Percentiles rank a stretch among this genome's conserved stretches.
Evolutionary conservation across 2,329 filamentous ascomycete species (phyloP).

Genomic region (Chaetomium strumarium): DNA sequence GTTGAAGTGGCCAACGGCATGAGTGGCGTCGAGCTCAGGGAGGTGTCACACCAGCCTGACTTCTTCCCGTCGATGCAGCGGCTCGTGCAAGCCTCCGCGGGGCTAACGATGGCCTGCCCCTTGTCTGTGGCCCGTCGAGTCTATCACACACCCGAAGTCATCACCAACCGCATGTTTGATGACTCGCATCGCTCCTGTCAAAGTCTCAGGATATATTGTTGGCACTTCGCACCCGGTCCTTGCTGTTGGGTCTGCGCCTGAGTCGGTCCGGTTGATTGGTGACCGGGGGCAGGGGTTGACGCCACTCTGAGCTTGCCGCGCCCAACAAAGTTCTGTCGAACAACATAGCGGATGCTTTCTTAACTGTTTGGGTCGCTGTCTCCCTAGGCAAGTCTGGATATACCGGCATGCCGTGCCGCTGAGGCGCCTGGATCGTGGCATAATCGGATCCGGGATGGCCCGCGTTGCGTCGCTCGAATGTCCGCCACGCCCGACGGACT

Average conservation of each 20-base stretch:
- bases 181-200: not conserved
- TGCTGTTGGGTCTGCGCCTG: not conserved
- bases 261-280: slow-evolving; percentile 6
- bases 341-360: not conserved
- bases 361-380: not conserved
- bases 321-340: not conserved
- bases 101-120: not conserved
- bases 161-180: slow-evolving; percentile 5
- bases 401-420: not conserved
- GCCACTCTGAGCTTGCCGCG: not conserved
- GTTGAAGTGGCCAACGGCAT: slow-evolving; percentile 4
- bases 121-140: slow-evolving; percentile 2
- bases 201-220: not conserved
- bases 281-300: not conserved
- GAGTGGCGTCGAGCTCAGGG: slow-evolving; percentile 2
- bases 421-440: not conserved
- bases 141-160: slow-evolving; percentile 10
- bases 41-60: not conserved
- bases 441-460: slow-evolving; percentile 4
- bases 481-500: not conserved
- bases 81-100: slow-evolving; percentile 4
- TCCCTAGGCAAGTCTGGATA: not conserved
- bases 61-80: not conserved
- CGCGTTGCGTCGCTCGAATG: slow-evolving; percentile 6
- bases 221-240: not conserved